Evolutionary conservation across 225 moss, liverwort and hornwort genomes (phyloP).

Genomic region (Polytrichum formosum): DNA sequence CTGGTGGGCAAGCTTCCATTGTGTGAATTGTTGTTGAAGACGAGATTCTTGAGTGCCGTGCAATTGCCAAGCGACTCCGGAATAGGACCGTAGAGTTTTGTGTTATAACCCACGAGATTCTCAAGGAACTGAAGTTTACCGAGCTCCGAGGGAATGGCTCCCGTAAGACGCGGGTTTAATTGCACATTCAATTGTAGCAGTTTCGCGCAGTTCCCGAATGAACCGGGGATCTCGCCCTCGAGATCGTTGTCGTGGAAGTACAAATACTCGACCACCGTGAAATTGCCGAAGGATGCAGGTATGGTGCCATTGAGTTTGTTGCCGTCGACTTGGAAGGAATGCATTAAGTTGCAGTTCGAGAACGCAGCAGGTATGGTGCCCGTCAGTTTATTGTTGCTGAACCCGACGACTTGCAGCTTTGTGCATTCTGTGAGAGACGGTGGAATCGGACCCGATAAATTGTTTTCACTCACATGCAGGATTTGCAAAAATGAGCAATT

Average conservation of each 20-base stretch:
- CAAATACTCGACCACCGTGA: constrained; percentile 25
- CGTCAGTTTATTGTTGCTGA: constrained; percentile 62
- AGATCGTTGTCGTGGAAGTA: constrained; percentile 51
- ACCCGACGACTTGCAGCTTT: constrained; percentile 29
- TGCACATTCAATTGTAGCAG: constrained; percentile 54
- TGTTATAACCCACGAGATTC: constrained; percentile 27
- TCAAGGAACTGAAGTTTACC: constrained; percentile 35
- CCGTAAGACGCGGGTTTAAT: constrained; percentile 46
- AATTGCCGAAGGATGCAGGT: constrained; percentile 17
- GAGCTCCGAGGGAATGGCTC: constrained; percentile 47
- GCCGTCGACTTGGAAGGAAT: constrained; percentile 21
- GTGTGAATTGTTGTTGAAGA: constrained; percentile 60
- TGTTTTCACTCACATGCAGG: constrained; percentile 21
- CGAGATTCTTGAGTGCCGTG: constrained; percentile 43
- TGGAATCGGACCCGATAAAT: constrained; percentile 25
- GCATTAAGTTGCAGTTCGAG: constrained; percentile 37
- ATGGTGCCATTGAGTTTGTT: constrained; percentile 27
- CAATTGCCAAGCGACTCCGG: constrained; percentile 34
- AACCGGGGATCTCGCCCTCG: constrained; percentile 50
- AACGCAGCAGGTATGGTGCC: constrained; percentile 55
- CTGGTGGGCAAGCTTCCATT: constrained; percentile 18
- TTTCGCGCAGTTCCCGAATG: constrained; percentile 39
- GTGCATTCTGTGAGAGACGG: constrained; percentile 15
- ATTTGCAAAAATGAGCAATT: constrained; percentile 11
- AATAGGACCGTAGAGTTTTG: constrained; percentile 21